A percentile compares a stretch with the other conserved stretches of the same genome.
Conservation (phyloP, 2,329 filamentous ascomycete genomes). For the Tolypocladium endophyticum region DNA sequence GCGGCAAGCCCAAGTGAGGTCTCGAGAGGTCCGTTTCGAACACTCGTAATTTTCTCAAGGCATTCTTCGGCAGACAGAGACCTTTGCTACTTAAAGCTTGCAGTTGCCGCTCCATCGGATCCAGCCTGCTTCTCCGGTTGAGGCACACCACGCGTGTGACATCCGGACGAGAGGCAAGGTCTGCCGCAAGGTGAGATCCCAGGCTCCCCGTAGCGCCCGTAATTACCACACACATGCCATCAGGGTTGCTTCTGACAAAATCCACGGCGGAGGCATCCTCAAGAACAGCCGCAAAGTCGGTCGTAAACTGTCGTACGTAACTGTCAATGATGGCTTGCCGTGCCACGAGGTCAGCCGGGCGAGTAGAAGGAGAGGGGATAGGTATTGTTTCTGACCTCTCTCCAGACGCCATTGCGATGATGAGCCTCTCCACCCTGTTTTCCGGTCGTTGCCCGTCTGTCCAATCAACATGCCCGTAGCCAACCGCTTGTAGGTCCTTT, state of each 20-base stretch:
- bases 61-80: background rate
- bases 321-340: background rate
- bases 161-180: constrained; percentile 12
- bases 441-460: constrained; percentile 3
- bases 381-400: background rate
- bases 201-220: constrained; percentile 28
- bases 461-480: constrained; percentile 7
- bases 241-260: background rate
- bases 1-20: constrained; percentile 28
- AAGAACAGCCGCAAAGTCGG: background rate
- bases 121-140: constrained; percentile 22
- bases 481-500: background rate
- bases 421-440: constrained; percentile 1
- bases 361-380: background rate
- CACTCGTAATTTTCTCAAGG: background rate
- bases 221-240: constrained; percentile 15
- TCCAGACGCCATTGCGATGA: constrained; percentile 2
- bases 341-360: background rate
- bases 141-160: constrained; percentile 29
- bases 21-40: constrained; percentile 11
- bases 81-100: background rate
- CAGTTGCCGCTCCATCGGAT: background rate
- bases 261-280: background rate
- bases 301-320: background rate
- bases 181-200: constrained; percentile 21